phyloP scores from a whole-genome alignment of 176 grass and related monocot genomes.

The Alopecurus myosuroides region DNA sequence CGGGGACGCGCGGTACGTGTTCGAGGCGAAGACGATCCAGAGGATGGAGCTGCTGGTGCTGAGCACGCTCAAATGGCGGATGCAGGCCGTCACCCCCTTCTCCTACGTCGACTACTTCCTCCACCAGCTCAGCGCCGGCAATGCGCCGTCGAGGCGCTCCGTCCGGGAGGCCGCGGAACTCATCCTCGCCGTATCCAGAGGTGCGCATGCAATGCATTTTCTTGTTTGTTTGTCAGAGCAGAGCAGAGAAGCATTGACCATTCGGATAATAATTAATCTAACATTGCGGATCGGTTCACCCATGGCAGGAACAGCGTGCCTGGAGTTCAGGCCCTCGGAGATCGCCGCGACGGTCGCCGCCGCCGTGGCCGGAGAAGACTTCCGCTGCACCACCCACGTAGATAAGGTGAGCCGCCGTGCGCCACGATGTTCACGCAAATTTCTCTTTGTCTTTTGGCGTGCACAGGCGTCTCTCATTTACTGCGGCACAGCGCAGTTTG shows the following conservation, averaged over 20 bases:
- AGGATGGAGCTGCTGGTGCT: conserved; percentile 96
- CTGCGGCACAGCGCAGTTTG: neutral
- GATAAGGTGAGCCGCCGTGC: conserved; percentile 56
- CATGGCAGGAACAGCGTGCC: conserved; percentile 54
- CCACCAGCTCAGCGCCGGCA: conserved; percentile 53
- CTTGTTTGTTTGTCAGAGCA: neutral
- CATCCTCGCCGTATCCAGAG: conserved; percentile 54
- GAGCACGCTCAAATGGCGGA: conserved; percentile 93
- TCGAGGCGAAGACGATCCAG: conserved; percentile 86
- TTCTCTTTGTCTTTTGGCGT: neutral
- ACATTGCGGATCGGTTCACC: neutral
- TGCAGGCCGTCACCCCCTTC: conserved; percentile 94
- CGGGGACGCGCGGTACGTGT: conserved; percentile 67
- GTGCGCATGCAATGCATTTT: conserved; percentile 13
- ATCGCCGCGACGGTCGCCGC: conserved; percentile 69
- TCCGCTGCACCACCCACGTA: conserved; percentile 47
- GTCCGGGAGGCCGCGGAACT: conserved; percentile 34
- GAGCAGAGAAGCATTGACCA: neutral
- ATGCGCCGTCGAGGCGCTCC: conserved; percentile 27
- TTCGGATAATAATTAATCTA: neutral
- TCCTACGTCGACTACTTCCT: conserved; percentile 93
- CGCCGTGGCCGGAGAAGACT: conserved; percentile 43
- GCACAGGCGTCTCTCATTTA: neutral
- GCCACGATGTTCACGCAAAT: neutral
- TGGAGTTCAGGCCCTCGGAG: conserved; percentile 71